Evolutionary conservation across 331 rosid species (phyloP).

Genomic region (Cucumis variabilis): DNA sequence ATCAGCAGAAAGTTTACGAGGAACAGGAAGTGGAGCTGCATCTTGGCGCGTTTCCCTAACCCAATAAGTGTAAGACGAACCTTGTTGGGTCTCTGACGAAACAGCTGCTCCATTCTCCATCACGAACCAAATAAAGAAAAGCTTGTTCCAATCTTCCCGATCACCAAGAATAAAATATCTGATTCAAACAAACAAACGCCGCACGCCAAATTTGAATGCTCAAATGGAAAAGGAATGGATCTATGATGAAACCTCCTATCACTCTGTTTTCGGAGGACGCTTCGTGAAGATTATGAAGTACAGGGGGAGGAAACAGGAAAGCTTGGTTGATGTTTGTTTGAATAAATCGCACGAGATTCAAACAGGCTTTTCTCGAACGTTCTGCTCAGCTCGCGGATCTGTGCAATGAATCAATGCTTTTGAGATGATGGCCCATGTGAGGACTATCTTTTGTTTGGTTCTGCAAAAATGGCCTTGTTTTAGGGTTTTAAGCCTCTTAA

Average conservation of each 20-base stretch:
- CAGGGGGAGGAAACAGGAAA: not conserved
- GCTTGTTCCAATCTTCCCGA: not conserved
- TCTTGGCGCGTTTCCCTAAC: conserved; percentile 65
- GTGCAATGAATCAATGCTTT: not conserved
- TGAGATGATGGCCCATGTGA: conserved; percentile 1
- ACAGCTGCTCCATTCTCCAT: conserved; percentile 37
- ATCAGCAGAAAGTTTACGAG: conserved; percentile 54
- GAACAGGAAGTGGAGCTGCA: conserved; percentile 81
- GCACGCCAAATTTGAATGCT: conserved; percentile 15
- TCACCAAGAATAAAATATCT: not conserved
- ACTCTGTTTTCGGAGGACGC: not conserved
- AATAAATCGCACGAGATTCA: conserved; percentile 24
- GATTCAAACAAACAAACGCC: conserved; percentile 9
- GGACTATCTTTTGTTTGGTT: not conserved
- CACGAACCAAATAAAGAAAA: not conserved
- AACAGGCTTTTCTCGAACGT: conserved; percentile 13
- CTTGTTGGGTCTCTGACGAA: conserved; percentile 48
- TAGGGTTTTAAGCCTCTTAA: not conserved
- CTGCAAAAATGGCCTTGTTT: not conserved
- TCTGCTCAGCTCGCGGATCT: not conserved
- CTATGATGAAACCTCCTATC: not conserved
- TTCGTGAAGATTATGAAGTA: conserved; percentile 9
- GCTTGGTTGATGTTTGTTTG: not conserved
- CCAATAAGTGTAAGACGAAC: conserved; percentile 78
- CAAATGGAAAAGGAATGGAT: not conserved